Evolutionary conservation across 106 monocot species (phyloP).

Genomic region (Triglochin maritima): DNA sequence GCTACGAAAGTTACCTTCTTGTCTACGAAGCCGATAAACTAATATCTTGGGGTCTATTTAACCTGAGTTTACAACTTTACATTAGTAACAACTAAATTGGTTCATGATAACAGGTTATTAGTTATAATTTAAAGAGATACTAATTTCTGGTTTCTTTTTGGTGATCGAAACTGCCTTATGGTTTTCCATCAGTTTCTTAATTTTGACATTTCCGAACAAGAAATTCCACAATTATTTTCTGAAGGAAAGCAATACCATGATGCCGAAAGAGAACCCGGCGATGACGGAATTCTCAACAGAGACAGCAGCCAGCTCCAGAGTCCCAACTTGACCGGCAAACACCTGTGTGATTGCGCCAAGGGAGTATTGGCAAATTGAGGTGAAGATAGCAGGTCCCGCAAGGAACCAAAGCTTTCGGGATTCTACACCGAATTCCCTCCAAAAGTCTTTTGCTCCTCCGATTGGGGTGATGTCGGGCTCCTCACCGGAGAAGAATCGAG

Average conservation of each 20-base stretch:
- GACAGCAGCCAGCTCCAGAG: slow-evolving; percentile 33
- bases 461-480: neutral
- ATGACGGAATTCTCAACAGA: slow-evolving; percentile 29
- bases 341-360: slow-evolving; percentile 23
- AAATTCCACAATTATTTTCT: no score
- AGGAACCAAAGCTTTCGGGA: slow-evolving; percentile 20
- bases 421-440: neutral
- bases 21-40: no score
- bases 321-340: slow-evolving; percentile 29
- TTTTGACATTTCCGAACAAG: no score
- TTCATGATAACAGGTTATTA: no score
- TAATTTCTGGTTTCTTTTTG: no score
- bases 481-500: neutral
- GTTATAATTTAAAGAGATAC: no score
- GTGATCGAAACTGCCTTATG: no score
- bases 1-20: no score
- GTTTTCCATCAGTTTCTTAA: no score
- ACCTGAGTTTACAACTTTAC: no score
- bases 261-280: slow-evolving; percentile 29
- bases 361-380: slow-evolving; percentile 19
- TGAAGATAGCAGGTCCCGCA: slow-evolving; percentile 29
- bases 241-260: slow-evolving; percentile 35
- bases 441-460: neutral
- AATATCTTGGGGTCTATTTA: no score
- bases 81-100: no score